A percentile compares a stretch with the other conserved stretches of the same genome.
phyloP scores from a whole-genome alignment of 148 eudicot species.

The Rhododendron ferrugineum region DNA sequence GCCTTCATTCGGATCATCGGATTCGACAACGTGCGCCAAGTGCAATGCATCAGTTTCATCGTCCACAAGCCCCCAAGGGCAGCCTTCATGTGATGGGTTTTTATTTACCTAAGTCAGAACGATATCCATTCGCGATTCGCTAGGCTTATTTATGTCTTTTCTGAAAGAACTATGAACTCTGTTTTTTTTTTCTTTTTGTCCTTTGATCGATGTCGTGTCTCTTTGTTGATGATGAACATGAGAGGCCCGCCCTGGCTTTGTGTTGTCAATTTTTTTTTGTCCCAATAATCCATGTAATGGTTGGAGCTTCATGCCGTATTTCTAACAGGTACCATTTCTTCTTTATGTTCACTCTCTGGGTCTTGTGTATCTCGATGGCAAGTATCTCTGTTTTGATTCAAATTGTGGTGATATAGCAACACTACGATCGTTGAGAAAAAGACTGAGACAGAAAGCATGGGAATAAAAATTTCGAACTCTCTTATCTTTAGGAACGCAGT shows the following conservation, averaged over 20 bases:
- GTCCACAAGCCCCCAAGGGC: conserved; percentile 38
- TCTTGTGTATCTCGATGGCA: neutral
- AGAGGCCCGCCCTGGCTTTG: neutral
- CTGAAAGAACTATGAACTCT: neutral
- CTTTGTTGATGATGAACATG: conserved; percentile 9
- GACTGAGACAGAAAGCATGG: neutral
- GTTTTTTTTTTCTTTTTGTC: neutral
- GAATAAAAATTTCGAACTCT: neutral
- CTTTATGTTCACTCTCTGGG: neutral
- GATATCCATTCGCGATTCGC: neutral
- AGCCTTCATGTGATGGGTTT: neutral
- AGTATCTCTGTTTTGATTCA: neutral
- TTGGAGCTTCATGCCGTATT: neutral
- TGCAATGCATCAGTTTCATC: conserved; percentile 69
- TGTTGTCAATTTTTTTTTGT: neutral
- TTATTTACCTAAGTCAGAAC: neutral
- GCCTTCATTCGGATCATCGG: conserved; percentile 58
- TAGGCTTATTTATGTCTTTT: neutral
- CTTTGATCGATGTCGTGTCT: neutral
- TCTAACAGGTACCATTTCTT: neutral
- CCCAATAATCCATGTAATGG: neutral
- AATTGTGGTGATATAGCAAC: neutral
- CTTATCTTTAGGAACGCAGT: neutral
- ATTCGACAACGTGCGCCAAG: conserved; percentile 66
- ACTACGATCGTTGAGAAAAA: neutral